These are phyloP conservation scores for Trichoderma endophyticum DNA, from an alignment of 2,329 filamentous ascomycete genomes.

Conservation along the genomic window DNA sequence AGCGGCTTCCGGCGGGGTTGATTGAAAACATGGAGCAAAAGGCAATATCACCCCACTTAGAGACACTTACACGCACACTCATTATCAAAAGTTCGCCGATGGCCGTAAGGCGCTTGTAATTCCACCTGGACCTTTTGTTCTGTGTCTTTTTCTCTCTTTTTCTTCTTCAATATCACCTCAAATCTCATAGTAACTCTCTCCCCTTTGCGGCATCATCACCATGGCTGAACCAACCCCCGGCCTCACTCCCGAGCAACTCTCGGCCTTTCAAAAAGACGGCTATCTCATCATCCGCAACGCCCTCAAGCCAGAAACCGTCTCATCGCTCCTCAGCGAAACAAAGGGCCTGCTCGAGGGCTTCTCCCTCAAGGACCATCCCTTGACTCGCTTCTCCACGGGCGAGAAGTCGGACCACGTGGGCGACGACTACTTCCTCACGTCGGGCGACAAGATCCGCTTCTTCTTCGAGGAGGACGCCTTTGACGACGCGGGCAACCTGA, in stretches of 20 bases:
- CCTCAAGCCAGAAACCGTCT: constrained; percentile 62
- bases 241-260: constrained; percentile 68
- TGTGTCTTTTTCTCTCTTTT: neutral
- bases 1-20: constrained; percentile 16
- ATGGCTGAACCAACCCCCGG: constrained; percentile 37
- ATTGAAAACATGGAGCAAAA: neutral
- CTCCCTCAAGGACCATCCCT: constrained; percentile 76
- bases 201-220: constrained; percentile 18
- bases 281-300: constrained; percentile 85
- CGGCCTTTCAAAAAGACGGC: constrained; percentile 75
- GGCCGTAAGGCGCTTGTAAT: neutral
- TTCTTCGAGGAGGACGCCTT: constrained; percentile 98
- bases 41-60: constrained; percentile 10
- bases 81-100: constrained; percentile 6
- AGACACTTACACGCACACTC: neutral
- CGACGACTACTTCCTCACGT: constrained; percentile 89
- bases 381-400: constrained; percentile 92
- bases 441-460: constrained; percentile 89
- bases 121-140: neutral
- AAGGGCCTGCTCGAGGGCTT: constrained; percentile 71
- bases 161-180: neutral
- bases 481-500: constrained; percentile 58
- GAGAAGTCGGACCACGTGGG: constrained; percentile 74
- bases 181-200: neutral
- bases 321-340: constrained; percentile 70